These are phyloP conservation scores for Aechmea fasciata DNA, from an alignment of 176 grass and related monocot species.

Conservation along the genomic window DNA sequence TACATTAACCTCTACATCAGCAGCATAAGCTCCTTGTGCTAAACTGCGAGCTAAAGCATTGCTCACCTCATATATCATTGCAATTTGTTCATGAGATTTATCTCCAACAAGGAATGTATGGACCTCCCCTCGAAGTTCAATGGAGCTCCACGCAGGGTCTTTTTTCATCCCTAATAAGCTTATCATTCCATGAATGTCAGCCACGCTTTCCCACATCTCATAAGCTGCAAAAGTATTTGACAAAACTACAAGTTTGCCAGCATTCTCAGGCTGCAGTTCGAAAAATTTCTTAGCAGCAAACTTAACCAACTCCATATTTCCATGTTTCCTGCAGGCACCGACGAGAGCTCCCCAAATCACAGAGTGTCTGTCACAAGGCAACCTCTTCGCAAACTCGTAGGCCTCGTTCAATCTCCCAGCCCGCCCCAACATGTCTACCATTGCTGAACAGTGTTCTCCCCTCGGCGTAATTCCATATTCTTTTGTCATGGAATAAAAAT, in stretches of 20 bases:
- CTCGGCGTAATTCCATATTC: constrained; percentile 19
- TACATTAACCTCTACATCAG: not conserved
- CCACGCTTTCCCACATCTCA: constrained; percentile 46
- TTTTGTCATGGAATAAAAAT: constrained; percentile 28
- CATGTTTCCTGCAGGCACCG: constrained; percentile 49
- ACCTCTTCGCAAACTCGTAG: constrained; percentile 39
- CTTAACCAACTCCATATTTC: constrained; percentile 31
- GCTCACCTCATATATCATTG: constrained; percentile 35
- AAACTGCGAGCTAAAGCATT: constrained; percentile 19
- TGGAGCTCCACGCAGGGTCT: constrained; percentile 44
- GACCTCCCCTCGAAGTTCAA: constrained; percentile 33
- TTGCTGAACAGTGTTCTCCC: constrained; percentile 29
- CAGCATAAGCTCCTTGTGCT: not conserved
- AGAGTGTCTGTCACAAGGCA: constrained; percentile 35
- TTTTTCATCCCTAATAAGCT: constrained; percentile 37
- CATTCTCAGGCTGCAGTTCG: constrained; percentile 33
- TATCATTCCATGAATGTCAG: constrained; percentile 30
- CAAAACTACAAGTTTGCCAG: constrained; percentile 43
- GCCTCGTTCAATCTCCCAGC: constrained; percentile 37
- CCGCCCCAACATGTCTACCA: constrained; percentile 44
- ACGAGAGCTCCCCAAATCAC: constrained; percentile 50
- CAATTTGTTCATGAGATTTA: constrained; percentile 32
- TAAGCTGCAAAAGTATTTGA: constrained; percentile 45
- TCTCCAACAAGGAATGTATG: constrained; percentile 38
- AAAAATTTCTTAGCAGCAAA: constrained; percentile 32